A percentile compares a stretch with the other conserved stretches of the same genome.
phyloP scores from a whole-genome alignment of 306 rosid species.

The Adenanthera pavonina region DNA sequence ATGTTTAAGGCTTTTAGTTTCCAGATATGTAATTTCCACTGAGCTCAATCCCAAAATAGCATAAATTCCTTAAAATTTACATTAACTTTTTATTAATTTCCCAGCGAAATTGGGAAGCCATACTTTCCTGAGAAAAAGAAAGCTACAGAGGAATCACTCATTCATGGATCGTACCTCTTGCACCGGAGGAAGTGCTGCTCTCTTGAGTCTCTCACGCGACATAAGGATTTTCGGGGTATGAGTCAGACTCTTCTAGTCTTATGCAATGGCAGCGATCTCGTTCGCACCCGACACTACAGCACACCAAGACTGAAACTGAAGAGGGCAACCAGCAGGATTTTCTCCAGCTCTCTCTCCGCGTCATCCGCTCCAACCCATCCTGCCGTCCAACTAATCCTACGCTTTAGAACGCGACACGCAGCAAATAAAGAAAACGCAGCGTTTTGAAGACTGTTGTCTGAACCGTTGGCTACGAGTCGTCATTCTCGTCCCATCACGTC shows the following conservation, averaged over 20 bases:
- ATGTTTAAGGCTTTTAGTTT: background rate
- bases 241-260: conserved; percentile 5
- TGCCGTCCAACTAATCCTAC: too few relatives aligned
- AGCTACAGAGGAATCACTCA: background rate
- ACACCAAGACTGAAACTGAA: background rate
- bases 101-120: background rate
- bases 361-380: too few relatives aligned
- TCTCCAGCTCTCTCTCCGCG: too few relatives aligned
- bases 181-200: conserved; percentile 78
- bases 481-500: too few relatives aligned
- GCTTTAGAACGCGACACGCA: too few relatives aligned
- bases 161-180: conserved; percentile 58
- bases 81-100: background rate
- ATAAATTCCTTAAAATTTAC: background rate
- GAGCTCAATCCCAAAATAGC: conserved; percentile 15
- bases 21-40: background rate
- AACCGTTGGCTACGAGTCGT: too few relatives aligned
- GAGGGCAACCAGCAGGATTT: too few relatives aligned
- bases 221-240: conserved; percentile 27
- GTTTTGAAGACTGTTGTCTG: too few relatives aligned
- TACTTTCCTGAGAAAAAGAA: conserved; percentile 10
- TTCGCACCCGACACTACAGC: background rate
- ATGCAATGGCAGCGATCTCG: conserved; percentile 31
- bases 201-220: conserved; percentile 77
- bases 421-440: too few relatives aligned